phyloP scores from a whole-genome alignment of 805 yeast genomes.

The Ogataea thermomethanolica region DNA sequence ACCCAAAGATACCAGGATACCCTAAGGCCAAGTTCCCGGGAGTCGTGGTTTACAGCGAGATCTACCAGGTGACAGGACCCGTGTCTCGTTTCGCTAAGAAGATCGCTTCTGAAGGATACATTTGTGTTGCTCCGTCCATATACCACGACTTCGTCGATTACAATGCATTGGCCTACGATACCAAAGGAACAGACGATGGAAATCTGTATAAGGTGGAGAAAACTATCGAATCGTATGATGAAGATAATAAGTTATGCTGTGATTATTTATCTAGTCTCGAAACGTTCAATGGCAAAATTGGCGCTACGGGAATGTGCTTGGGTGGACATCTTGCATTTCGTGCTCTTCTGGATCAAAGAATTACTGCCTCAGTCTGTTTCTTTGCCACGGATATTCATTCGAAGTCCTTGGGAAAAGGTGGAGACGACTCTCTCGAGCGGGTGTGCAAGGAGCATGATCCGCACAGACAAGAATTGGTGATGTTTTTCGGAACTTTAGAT shows the following conservation, averaged over 20 bases:
- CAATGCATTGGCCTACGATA: constrained; percentile 66
- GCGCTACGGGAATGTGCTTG: constrained; percentile 84
- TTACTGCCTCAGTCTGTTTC: constrained; percentile 67
- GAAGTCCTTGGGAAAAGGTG: constrained; percentile 61
- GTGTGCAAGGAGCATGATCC: constrained; percentile 48
- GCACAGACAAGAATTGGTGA: constrained; percentile 48
- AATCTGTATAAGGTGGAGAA: constrained; percentile 63
- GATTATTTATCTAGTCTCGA: constrained; percentile 55
- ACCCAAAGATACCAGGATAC: constrained; percentile 66
- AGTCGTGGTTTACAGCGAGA: constrained; percentile 74
- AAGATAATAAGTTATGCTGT: constrained; percentile 61
- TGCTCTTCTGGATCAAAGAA: constrained; percentile 59
- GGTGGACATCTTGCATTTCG: constrained; percentile 82
- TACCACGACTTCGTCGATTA: constrained; percentile 68
- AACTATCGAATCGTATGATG: constrained; percentile 70
- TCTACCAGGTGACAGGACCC: constrained; percentile 81
- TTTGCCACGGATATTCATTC: constrained; percentile 79
- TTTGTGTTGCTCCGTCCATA: constrained; percentile 75
- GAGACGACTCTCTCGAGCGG: constrained; percentile 64
- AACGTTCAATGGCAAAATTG: constrained; percentile 69
- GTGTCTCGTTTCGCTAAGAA: constrained; percentile 73
- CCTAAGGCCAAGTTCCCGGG: constrained; percentile 82
- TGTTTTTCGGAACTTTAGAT: constrained; percentile 76
- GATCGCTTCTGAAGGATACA: constrained; percentile 76
- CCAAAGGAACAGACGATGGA: constrained; percentile 72